Base-by-base conservation (phyloP, 2,329 filamentous ascomycete genomes). In the Daldinia sp. region DNA sequence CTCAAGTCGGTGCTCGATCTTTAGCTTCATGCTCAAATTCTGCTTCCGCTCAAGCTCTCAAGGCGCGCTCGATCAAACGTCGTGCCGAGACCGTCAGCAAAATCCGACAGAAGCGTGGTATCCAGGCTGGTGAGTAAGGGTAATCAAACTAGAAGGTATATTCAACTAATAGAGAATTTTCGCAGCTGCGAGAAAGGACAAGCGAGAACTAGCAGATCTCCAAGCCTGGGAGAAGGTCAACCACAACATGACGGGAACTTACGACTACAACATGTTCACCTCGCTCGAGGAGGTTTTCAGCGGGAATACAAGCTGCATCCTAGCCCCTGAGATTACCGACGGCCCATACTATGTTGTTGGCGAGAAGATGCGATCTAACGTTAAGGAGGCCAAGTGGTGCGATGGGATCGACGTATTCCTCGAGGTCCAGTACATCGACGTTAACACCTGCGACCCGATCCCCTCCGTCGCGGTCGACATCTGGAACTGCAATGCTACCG, bases 361-460 rank as follows among this genome's bases (percentile, higher is more conserved):
- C 53, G 83, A 85, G 74, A 78, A 81, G 63, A 73, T 85, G 63
- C 80, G 83, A 48, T 75, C 79, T 44, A 80, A 86, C 67, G 78
- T 86, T 67, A 81, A 79, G 63, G 83, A 86, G 62, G 60, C 74
- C 3, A 68, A 82, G 68, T 78, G 44, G 46, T 74, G 70, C 48
- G 76, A 79, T 9, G 84, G 84, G 54, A 75, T 86, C 15, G 79
- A 82, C 33, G 46, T 85, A 6, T 82, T 81, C 60, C 74, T 84
- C 7, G 82, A 85, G 59, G 77, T 83, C 30, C 82, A 85, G 72
- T 77, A 84, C 70, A 80, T 84, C 68, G 82, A 85, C 66, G 78
- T 82, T 59, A 82, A 81, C 69, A 85, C 82, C 10, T 85, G 83
- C 74, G 78, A 82, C 68, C 79, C 82, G 18, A 74, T 85, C 12